Conservation (phyloP, 2,329 filamentous ascomycete species). For the Eurotiales sp. region DNA sequence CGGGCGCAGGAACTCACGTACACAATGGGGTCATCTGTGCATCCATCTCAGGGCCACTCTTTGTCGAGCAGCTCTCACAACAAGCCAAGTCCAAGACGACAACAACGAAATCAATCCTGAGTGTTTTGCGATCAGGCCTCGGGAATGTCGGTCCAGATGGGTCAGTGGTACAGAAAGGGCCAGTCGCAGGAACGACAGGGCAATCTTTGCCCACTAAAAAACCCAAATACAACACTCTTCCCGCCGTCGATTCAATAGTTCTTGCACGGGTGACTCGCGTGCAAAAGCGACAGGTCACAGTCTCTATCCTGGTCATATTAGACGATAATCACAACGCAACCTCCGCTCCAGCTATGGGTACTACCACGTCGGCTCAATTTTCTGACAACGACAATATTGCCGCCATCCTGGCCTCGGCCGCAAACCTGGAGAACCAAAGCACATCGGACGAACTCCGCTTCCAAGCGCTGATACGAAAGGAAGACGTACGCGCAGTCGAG, state of each 20-base stretch:
- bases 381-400: conserved; percentile 38
- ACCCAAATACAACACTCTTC: conserved; percentile 67
- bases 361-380: conserved; percentile 1
- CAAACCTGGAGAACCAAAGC: conserved; percentile 39
- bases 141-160: conserved; percentile 11
- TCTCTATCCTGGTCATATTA: conserved; percentile 80
- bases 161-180: not conserved
- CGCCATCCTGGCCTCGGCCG: conserved; percentile 34
- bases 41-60: conserved; percentile 73
- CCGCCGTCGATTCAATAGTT: conserved; percentile 74
- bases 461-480: conserved; percentile 77
- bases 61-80: conserved; percentile 45
- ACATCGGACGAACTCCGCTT: conserved; percentile 64
- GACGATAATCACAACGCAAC: conserved; percentile 19
- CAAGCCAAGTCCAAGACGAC: conserved; percentile 23
- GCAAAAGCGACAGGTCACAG: conserved; percentile 76
- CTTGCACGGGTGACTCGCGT: conserved; percentile 83
- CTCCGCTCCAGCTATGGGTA: not conserved
- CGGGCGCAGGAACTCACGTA: conserved; percentile 82
- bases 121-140: conserved; percentile 24
- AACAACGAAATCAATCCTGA: conserved; percentile 38
- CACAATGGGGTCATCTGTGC: conserved; percentile 71
- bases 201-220: conserved; percentile 19
- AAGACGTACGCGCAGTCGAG: conserved; percentile 92
- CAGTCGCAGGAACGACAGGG: conserved; percentile 6